A percentile compares a stretch with the other conserved stretches of the same genome.
Evolutionary conservation across 2,329 filamentous ascomycete genomes (phyloP).

Genomic region (Lojkania enalia): DNA sequence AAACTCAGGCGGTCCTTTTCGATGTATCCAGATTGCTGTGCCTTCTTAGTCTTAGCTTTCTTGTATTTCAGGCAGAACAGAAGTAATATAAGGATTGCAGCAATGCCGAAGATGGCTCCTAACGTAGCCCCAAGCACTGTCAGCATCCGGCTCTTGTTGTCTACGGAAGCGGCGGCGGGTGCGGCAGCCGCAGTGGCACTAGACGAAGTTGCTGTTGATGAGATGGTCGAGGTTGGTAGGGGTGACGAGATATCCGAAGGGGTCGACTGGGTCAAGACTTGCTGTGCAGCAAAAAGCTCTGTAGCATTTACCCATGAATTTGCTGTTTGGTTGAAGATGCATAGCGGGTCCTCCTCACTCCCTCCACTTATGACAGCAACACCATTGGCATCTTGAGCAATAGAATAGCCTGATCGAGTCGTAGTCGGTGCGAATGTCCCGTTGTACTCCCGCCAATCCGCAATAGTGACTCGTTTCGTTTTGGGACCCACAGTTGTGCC

Average conservation of each 20-base stretch:
- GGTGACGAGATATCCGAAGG: conserved; percentile 25
- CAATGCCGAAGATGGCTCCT: conserved; percentile 76
- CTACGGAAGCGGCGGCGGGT: conserved; percentile 28
- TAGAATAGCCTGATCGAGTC: conserved; percentile 68
- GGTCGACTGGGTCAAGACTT: conserved; percentile 34
- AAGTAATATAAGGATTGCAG: conserved; percentile 70
- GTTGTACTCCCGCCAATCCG: conserved; percentile 79
- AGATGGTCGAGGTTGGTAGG: conserved; percentile 33
- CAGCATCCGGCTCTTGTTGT: conserved; percentile 53
- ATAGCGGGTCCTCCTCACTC: conserved; percentile 63
- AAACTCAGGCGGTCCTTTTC: conserved; percentile 54
- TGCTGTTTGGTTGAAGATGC: conserved; percentile 73
- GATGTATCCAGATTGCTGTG: conserved; percentile 60
- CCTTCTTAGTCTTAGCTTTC: conserved; percentile 60
- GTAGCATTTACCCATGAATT: conserved; percentile 81
- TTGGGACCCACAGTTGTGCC: conserved; percentile 54
- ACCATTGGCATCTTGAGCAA: conserved; percentile 69
- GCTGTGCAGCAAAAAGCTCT: conserved; percentile 59
- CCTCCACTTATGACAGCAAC: conserved; percentile 80
- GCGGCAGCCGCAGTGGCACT: conserved; percentile 42
- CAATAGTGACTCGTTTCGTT: conserved; percentile 59
- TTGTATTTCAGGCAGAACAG: conserved; percentile 68
- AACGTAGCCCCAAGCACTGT: conserved; percentile 79
- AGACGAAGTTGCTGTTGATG: conserved; percentile 28
- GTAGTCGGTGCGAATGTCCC: conserved; percentile 67